Evolutionary conservation across 2,329 filamentous ascomycete genomes (phyloP).

Genomic region (Colletotrichum cereale): DNA sequence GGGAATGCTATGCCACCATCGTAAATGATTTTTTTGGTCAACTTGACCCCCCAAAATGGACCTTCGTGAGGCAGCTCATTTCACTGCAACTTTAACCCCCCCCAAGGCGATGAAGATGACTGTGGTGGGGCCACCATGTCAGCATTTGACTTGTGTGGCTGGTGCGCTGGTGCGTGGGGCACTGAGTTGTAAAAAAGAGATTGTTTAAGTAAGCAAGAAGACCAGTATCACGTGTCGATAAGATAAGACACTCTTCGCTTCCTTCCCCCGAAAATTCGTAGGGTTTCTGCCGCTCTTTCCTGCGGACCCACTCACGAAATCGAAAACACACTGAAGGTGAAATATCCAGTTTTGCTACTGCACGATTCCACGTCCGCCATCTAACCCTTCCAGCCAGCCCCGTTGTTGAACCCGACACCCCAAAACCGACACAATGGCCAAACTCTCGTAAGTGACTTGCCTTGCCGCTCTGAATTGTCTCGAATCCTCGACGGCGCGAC

Average conservation of each 20-base stretch:
- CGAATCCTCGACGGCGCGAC: conserved; percentile 20
- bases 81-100: conserved; percentile 14
- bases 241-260: neutral
- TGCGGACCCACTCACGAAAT: conserved; percentile 30
- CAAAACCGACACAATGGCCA: conserved; percentile 71
- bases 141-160: neutral
- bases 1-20: neutral
- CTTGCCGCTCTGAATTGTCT: conserved; percentile 11
- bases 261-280: conserved; percentile 18
- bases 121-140: neutral
- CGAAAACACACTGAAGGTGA: conserved; percentile 40
- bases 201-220: accelerated
- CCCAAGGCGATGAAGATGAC: neutral
- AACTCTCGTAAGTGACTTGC: conserved; percentile 67
- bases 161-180: neutral
- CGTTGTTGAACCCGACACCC: conserved; percentile 42
- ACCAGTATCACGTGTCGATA: neutral
- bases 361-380: conserved; percentile 41
- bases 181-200: too few relatives aligned
- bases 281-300: conserved; percentile 29
- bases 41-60: too few relatives aligned
- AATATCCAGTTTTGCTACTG: conserved; percentile 32
- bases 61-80: too few relatives aligned
- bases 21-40: too few relatives aligned
- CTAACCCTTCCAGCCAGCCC: conserved; percentile 39